These are phyloP conservation scores for Cinchona pubescens DNA, from an alignment of 257 asterid genomes.

Conservation along the genomic window DNA sequence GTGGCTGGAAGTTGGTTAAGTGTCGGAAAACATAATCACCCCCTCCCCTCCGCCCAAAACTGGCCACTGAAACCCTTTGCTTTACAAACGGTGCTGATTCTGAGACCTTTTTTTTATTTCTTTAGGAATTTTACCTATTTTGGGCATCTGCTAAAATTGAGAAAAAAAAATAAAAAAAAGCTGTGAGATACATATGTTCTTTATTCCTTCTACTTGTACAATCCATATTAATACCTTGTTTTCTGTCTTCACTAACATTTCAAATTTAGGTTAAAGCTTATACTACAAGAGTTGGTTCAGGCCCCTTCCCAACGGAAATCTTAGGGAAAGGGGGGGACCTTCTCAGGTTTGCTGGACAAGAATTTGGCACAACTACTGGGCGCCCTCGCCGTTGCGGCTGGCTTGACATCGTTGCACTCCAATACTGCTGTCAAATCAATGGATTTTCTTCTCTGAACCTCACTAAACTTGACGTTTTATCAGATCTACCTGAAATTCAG, in stretches of 20 bases:
- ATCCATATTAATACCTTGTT: background rate
- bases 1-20: no score
- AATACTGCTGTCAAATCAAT: conserved; percentile 76
- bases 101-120: background rate
- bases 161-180: background rate
- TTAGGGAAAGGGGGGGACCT: conserved; percentile 74
- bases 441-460: conserved; percentile 95
- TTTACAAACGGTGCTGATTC: no score
- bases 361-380: conserved; percentile 97
- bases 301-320: conserved; percentile 96
- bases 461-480: conserved; percentile 89
- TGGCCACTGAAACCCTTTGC: no score
- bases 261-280: conserved; percentile 83
- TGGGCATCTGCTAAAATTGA: background rate
- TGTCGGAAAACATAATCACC: no score
- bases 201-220: background rate
- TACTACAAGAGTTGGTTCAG: conserved; percentile 95
- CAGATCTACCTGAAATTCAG: conserved; percentile 71
- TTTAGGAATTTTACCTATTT: no score
- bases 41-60: no score
- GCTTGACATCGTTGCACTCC: conserved; percentile 90
- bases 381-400: conserved; percentile 99
- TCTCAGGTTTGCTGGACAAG: conserved; percentile 89
- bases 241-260: background rate
- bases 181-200: no score